A percentile compares a stretch with the other conserved stretches of the same genome.
Conservation (phyloP, 176 grass and related monocot genomes). For the Tillandsia fasciculata region DNA sequence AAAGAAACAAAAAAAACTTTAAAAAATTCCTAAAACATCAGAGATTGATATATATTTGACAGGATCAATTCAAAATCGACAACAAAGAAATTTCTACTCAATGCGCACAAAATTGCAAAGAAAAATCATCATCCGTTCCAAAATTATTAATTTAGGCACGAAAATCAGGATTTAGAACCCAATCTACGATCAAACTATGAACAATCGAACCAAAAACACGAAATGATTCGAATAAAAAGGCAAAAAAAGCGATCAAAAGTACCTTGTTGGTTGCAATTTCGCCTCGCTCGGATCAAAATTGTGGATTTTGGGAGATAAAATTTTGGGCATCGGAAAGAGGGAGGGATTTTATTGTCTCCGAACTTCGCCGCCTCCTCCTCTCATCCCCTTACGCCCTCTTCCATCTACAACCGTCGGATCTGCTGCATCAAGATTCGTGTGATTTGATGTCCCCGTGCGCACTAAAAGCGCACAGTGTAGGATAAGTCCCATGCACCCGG, state of each 20-base stretch:
- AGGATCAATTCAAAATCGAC: not conserved
- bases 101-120: not conserved
- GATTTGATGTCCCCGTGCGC: too few species aligned
- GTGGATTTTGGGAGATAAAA: too few species aligned
- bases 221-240: not conserved
- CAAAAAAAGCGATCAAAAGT: not conserved
- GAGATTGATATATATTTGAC: not conserved
- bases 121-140: not conserved
- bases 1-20: not conserved
- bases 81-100: not conserved
- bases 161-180: not conserved
- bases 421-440: too few species aligned
- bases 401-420: too few species aligned
- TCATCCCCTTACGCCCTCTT: too few species aligned
- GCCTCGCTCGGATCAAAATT: not conserved
- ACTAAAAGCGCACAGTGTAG: too few species aligned
- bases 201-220: not conserved
- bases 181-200: not conserved
- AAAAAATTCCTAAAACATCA: not conserved
- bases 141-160: not conserved
- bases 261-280: not conserved
- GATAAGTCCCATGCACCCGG: too few species aligned
- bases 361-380: too few species aligned
- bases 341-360: too few species aligned
- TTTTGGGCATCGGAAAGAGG: too few species aligned